These are phyloP conservation scores for Trametes polyzona DNA, from an alignment of 1,284 basidiomycete genomes.

Conservation along the genomic window DNA sequence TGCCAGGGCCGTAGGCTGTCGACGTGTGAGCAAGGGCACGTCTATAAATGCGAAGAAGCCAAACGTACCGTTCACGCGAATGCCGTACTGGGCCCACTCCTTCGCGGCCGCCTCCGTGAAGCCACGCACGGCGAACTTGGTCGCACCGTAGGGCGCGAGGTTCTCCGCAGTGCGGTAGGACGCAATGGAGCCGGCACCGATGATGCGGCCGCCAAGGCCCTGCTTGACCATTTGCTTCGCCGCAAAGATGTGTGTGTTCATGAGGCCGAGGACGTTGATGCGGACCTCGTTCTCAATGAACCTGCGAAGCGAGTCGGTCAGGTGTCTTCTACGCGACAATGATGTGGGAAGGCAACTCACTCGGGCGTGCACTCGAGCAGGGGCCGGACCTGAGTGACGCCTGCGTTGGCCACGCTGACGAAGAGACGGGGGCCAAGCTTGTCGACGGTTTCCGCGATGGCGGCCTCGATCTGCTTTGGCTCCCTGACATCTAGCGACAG, in stretches of 20 bases:
- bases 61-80: slow-evolving; percentile 37
- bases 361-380: slow-evolving; percentile 38
- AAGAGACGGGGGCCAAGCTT: slow-evolving; percentile 38
- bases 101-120: slow-evolving; percentile 44
- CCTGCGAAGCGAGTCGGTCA: slow-evolving; percentile 14
- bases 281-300: slow-evolving; percentile 40
- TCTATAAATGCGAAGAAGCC: background rate
- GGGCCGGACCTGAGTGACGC: slow-evolving; percentile 39
- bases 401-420: slow-evolving; percentile 46
- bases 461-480: slow-evolving; percentile 38
- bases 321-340: too few relatives aligned
- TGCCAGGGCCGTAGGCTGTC: slow-evolving; percentile 39
- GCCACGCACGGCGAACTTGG: slow-evolving; percentile 48
- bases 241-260: slow-evolving; percentile 42
- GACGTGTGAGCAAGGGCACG: background rate
- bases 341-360: slow-evolving; percentile 26
- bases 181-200: slow-evolving; percentile 42
- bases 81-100: slow-evolving; percentile 40
- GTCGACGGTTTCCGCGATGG: slow-evolving; percentile 37
- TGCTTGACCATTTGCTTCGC: slow-evolving; percentile 49
- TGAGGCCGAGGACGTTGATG: slow-evolving; percentile 39
- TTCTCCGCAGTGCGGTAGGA: slow-evolving; percentile 40
- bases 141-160: slow-evolving; percentile 40
- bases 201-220: slow-evolving; percentile 44
- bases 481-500: slow-evolving; percentile 32